Evolutionary conservation across 2,329 filamentous ascomycete genomes (phyloP).

Genomic region (Neofusicoccum parvum): DNA sequence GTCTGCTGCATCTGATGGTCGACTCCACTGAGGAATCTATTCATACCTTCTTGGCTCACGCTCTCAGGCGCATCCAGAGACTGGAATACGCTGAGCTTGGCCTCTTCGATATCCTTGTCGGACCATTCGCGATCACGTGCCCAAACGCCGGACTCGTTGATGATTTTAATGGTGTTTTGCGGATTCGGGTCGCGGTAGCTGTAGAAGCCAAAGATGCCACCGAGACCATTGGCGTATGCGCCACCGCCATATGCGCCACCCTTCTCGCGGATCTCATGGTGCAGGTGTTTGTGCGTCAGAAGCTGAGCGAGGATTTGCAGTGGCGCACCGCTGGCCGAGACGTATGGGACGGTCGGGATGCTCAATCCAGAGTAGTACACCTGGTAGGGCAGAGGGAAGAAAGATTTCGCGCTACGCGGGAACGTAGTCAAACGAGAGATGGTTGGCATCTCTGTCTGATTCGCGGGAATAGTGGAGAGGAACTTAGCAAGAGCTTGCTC

Average conservation of each 20-base stretch:
- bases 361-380: constrained; percentile 91
- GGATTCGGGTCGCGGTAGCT: constrained; percentile 97
- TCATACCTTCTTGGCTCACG: constrained; percentile 86
- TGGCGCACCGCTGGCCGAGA: constrained; percentile 71
- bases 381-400: constrained; percentile 94
- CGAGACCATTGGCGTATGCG: constrained; percentile 76
- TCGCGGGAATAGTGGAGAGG: constrained; percentile 59
- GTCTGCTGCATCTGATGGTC: constrained; percentile 87
- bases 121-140: constrained; percentile 81
- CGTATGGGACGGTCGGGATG: constrained; percentile 82
- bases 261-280: constrained; percentile 97
- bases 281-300: constrained; percentile 92
- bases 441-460: constrained; percentile 33
- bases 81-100: constrained; percentile 94
- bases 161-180: constrained; percentile 81
- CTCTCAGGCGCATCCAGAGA: constrained; percentile 83
- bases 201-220: constrained; percentile 91
- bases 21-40: constrained; percentile 79
- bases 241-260: constrained; percentile 95
- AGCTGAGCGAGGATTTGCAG: constrained; percentile 89
- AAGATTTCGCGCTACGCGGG: constrained; percentile 64
- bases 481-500: constrained; percentile 72
- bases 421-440: constrained; percentile 30
- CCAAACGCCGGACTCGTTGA: constrained; percentile 80
- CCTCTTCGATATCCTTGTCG: constrained; percentile 86